Percentiles rank a stretch among this genome's conserved stretches.
These are phyloP conservation scores for Volutella citrinella DNA, from an alignment of 2,329 filamentous ascomycete genomes.

Conservation along the genomic window DNA sequence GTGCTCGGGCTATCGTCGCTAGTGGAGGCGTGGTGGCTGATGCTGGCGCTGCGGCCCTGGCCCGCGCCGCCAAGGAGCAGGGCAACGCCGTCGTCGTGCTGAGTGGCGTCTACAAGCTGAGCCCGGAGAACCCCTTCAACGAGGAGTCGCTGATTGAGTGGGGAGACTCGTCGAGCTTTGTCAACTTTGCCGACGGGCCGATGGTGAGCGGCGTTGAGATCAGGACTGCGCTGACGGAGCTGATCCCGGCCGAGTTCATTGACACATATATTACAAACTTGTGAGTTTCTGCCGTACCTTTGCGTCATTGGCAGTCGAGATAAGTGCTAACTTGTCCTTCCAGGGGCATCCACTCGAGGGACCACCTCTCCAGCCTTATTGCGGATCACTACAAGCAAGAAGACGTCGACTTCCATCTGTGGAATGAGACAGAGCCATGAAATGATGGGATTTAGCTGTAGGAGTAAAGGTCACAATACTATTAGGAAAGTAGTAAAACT, in stretches of 20 bases:
- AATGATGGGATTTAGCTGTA: no score
- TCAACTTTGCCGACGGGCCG: constrained; percentile 74
- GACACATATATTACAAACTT: constrained; percentile 82
- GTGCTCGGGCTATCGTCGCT: constrained; percentile 81
- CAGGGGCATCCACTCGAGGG: constrained; percentile 65
- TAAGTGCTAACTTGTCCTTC: constrained; percentile 3
- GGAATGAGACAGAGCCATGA: constrained; percentile 32
- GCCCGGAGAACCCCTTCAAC: constrained; percentile 83
- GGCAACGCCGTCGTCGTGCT: constrained; percentile 84
- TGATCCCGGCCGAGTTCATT: constrained; percentile 72
- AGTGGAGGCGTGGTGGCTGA: constrained; percentile 85
- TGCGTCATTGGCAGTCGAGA: constrained; percentile 1
- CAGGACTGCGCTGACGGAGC: constrained; percentile 77
- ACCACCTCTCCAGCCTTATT: constrained; percentile 70
- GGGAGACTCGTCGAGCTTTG: constrained; percentile 73
- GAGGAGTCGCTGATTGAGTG: constrained; percentile 81
- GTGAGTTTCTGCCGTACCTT: constrained; percentile 35
- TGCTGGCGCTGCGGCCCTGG: constrained; percentile 78
- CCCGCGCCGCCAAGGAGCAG: constrained; percentile 78
- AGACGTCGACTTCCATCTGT: constrained; percentile 61
- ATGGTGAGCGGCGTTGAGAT: constrained; percentile 77
- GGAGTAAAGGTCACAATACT: no score
- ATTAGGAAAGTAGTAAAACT: no score
- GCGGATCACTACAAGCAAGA: constrained; percentile 73
- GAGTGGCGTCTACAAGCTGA: constrained; percentile 89